These are phyloP conservation scores for Massarina eburnea DNA, from an alignment of 2,329 filamentous ascomycete species.

Conservation along the genomic window DNA sequence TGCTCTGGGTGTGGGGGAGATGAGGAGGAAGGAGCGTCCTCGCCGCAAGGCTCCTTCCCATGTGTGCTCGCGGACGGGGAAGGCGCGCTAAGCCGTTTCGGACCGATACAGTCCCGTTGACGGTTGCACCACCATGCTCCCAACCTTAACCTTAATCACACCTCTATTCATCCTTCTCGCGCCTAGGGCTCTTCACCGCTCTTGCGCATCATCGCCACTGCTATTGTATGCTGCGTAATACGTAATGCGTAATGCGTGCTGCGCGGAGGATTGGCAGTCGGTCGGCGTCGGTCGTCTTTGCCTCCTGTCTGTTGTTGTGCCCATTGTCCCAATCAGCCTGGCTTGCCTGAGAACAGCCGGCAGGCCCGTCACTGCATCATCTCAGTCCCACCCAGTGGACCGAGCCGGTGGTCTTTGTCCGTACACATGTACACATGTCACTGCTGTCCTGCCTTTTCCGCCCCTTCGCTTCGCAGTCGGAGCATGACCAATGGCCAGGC, in stretches of 20 bases:
- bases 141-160: constrained; percentile 15
- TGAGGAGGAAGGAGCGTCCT: background rate
- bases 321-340: no score
- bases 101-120: background rate
- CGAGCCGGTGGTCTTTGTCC: no score
- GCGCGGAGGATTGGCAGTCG: no score
- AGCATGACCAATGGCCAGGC: background rate
- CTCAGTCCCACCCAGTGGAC: no score
- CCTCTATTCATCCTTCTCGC: constrained; percentile 4
- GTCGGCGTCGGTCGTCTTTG: no score
- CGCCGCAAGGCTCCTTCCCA: background rate
- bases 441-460: no score
- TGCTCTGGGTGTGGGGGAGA: background rate
- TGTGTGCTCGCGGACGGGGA: background rate
- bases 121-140: constrained; percentile 3
- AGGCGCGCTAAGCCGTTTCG: constrained; percentile 1
- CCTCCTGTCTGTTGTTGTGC: no score
- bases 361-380: background rate
- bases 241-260: no score
- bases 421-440: no score
- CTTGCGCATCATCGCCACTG: background rate
- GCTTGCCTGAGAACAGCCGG: no score
- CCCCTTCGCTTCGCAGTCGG: background rate
- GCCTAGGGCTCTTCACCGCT: background rate
- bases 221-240: no score